Evolutionary conservation across 2,329 filamentous ascomycete species (phyloP), one percentile per base, ranked within the genome.

Genomic region (Colletotrichum euphorbiae): DNA sequence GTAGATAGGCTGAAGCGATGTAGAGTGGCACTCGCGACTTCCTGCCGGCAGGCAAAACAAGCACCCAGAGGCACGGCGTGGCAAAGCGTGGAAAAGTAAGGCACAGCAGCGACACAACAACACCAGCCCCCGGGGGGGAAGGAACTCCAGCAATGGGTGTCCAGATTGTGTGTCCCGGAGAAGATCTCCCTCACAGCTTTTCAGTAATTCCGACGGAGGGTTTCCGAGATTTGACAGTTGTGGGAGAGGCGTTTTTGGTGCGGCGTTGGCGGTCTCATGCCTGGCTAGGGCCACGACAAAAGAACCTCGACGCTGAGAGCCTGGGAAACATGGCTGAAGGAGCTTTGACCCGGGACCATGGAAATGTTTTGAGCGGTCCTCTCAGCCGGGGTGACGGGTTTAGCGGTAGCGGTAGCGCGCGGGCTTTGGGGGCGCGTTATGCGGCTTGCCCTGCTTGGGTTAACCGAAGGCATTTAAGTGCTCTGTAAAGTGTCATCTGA

Each of bases 321-420:
- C 33, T 50, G 4, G 36, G 40, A 45, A 28, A 33, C 40, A 38
- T 6, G 21, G 45, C 46, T 40, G 46, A 38, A 28, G 17, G 56
- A 28, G 24, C 13, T 38, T 15, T 11, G 57, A 67, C 38, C 58
- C 64, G 45, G 59, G 48, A 51, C 60, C 60, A 46, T 58, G 60
- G 60, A 38, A 58, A 48, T 24, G 59, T 58, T 36, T 28, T 31
- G 52, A 21, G 36, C 46, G 19, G 19, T 7, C 38, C 52, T 52
- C 40, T 54, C 40, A 45, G 59, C 60, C 51, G 38, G 43, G 51
- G 45, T 52, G 12, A 52, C 21, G 62, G 62, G 55, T 54, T 28
- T 28, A 42, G 40, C 33, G 45, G 36, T 28, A 15, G 48, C 15
- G 46, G 17, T 33, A 21, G 36, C 36, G 59, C 38, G 11, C 11